Percentiles rank a stretch among this genome's conserved stretches.
phyloP scores from a whole-genome alignment of 805 yeast genomes.

The Scheffersomyces stipitis region DNA sequence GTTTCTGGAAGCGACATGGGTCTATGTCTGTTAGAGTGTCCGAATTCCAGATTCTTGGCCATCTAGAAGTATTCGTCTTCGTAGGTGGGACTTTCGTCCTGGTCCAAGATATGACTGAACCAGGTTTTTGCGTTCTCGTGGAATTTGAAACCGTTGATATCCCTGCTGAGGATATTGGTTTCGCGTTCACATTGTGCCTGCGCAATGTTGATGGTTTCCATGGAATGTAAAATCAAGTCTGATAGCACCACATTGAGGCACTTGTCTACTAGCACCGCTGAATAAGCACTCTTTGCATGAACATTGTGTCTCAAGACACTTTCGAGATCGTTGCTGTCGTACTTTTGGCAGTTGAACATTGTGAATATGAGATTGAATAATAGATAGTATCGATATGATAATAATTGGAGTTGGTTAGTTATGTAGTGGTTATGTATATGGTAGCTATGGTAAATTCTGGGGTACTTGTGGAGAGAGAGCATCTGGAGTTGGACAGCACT shows the following conservation, averaged over 20 bases:
- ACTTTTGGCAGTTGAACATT: neutral
- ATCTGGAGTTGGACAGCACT: no score
- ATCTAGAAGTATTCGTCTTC: neutral
- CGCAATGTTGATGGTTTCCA: neutral
- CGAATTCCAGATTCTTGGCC: neutral
- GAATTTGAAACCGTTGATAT: neutral
- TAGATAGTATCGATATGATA: no score
- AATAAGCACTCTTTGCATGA: neutral
- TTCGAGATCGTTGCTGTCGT: neutral
- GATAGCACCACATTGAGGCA: neutral
- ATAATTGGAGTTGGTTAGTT: no score
- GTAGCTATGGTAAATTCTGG: no score
- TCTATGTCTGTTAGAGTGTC: no score
- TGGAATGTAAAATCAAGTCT: neutral
- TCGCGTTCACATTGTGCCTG: neutral
- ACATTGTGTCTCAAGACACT: neutral
- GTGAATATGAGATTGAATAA: no score
- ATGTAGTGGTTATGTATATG: no score
- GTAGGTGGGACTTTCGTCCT: no score
- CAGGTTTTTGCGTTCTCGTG: neutral
- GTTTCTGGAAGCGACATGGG: no score
- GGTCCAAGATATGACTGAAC: neutral
- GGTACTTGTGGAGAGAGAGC: no score
- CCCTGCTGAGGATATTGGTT: neutral
- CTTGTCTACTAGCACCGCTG: neutral